Evolutionary conservation across 371 early-diverging fungal species (phyloP).

Genomic region (Mortierella sp.): DNA sequence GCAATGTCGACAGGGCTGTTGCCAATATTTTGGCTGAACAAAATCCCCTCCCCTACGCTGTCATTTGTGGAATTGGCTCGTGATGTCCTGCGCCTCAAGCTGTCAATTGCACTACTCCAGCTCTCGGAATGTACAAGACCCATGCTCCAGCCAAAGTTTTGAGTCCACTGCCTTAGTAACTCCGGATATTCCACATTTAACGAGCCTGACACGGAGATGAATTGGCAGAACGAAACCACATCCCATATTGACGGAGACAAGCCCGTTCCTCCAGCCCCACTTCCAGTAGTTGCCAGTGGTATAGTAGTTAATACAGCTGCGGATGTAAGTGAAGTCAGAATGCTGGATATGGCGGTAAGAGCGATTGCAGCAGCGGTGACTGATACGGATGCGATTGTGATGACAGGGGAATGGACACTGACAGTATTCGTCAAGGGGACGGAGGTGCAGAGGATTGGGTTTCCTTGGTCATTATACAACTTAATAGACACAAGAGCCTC

Average conservation of each 20-base stretch:
- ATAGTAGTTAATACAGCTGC: conserved; percentile 30
- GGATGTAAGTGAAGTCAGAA: conserved; percentile 38
- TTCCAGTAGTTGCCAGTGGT: conserved; percentile 16
- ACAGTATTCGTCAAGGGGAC: conserved; percentile 40
- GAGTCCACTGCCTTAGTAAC: conserved; percentile 47
- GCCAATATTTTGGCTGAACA: neutral
- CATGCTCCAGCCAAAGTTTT: conserved; percentile 54
- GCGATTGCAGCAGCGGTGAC: conserved; percentile 29
- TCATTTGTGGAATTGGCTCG: neutral
- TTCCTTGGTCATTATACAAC: conserved; percentile 26
- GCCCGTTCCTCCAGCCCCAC: conserved; percentile 15
- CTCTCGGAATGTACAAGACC: conserved; percentile 27
- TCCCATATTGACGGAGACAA: conserved; percentile 42
- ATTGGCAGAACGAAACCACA: conserved; percentile 52
- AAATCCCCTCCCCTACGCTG: neutral
- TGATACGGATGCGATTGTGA: conserved; percentile 41
- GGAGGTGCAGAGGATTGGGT: conserved; percentile 32
- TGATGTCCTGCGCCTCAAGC: conserved; percentile 18
- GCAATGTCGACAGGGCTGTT: neutral
- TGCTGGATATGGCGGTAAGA: conserved; percentile 20
- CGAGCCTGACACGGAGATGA: conserved; percentile 47
- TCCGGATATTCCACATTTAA: conserved; percentile 48
- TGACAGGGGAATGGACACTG: conserved; percentile 30
- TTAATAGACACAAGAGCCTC: conserved; percentile 43
- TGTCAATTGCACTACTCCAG: conserved; percentile 39